Conservation (phyloP, 345 rosid genomes). For the Eutrema japonicum region DNA sequence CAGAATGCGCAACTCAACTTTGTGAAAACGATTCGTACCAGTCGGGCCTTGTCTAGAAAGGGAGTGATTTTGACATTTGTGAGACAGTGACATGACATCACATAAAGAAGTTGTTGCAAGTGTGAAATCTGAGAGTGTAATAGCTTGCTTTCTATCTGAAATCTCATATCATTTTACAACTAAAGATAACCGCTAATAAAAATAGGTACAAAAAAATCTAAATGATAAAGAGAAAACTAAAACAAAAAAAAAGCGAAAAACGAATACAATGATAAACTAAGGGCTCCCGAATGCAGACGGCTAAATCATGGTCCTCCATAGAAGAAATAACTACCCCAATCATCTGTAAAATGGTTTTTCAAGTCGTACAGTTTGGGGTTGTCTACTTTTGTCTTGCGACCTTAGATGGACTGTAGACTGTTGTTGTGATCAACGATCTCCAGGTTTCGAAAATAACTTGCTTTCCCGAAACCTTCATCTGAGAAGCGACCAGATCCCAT, state of each 20-base stretch:
- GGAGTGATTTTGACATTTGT: no score
- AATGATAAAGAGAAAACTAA: not conserved
- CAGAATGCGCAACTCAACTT: no score
- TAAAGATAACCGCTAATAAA: no score
- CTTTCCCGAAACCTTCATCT: not conserved
- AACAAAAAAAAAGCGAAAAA: not conserved
- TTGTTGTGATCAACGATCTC: not conserved
- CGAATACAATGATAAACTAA: not conserved
- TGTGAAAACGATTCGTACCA: no score
- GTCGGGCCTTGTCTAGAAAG: no score
- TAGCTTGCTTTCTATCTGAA: no score
- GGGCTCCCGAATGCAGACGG: not conserved
- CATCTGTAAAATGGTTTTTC: not conserved
- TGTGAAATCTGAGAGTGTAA: no score
- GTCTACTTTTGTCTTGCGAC: no score
- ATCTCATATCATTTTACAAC: no score
- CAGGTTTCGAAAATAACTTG: not conserved
- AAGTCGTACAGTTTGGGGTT: not conserved
- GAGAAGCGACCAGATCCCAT: slow-evolving; percentile 17
- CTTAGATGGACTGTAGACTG: not conserved
- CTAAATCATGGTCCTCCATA: not conserved
- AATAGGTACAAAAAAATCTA: not conserved
- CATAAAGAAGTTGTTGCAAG: no score
- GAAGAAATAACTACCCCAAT: not conserved
- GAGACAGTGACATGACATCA: no score